Evolutionary conservation across 345 rosid species (phyloP).

Genomic region (Gossypium mustelinum): DNA sequence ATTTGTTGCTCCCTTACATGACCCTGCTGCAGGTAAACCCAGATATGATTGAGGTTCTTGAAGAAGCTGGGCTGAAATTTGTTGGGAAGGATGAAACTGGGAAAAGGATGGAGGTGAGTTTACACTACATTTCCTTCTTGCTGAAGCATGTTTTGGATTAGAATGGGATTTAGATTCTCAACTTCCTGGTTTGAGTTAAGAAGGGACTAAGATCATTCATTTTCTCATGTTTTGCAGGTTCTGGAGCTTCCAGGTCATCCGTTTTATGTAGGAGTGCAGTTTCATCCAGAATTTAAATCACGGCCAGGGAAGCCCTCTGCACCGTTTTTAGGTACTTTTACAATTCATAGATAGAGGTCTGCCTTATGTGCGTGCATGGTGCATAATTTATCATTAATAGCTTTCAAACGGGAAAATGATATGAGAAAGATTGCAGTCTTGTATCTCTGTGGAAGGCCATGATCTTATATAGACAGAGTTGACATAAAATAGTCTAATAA

Average conservation of each 20-base stretch:
- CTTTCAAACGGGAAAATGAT: background rate
- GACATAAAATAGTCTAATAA: background rate
- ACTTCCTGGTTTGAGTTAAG: background rate
- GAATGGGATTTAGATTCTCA: background rate
- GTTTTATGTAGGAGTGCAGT: conserved; percentile 78
- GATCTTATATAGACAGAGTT: background rate
- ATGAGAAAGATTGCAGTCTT: background rate
- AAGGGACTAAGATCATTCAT: background rate
- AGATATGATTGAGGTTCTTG: conserved; percentile 55
- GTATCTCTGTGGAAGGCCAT: background rate
- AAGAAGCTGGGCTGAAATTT: conserved; percentile 83
- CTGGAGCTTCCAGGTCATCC: conserved; percentile 72
- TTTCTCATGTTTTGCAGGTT: conserved; percentile 37
- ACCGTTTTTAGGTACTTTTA: conserved; percentile 67
- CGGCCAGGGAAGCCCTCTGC: conserved; percentile 88
- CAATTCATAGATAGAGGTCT: background rate
- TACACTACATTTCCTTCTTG: background rate
- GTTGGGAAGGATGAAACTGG: conserved; percentile 92
- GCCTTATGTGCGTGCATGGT: background rate
- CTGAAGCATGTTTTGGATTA: background rate
- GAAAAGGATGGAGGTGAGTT: conserved; percentile 77
- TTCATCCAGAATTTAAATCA: conserved; percentile 95
- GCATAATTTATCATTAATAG: background rate
- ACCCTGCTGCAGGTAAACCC: conserved; percentile 69
- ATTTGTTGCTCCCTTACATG: background rate